A percentile compares a stretch with the other conserved stretches of the same genome.
These are phyloP conservation scores for Phaeotremella fagi DNA, from an alignment of 768 basidiomycete species.

Conservation along the genomic window DNA sequence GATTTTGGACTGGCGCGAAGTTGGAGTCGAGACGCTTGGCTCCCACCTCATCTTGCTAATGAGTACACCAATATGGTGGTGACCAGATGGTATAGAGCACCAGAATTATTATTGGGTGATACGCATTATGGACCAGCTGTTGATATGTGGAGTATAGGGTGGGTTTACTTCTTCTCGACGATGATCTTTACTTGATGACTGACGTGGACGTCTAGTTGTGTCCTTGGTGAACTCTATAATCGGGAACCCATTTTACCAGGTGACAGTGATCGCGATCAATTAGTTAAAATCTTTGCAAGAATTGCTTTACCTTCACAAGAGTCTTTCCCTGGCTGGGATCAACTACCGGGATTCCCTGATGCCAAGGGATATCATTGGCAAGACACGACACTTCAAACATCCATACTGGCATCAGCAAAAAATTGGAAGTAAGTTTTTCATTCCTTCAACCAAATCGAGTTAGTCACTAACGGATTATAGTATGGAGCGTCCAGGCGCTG, in stretches of 20 bases:
- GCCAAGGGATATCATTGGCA: conserved; percentile 29
- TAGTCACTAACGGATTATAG: conserved; percentile 48
- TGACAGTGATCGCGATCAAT: conserved; percentile 81
- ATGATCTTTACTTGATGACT: neutral
- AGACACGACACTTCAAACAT: conserved; percentile 9
- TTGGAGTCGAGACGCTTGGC: conserved; percentile 40
- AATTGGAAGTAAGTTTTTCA: conserved; percentile 28
- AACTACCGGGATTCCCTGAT: conserved; percentile 47
- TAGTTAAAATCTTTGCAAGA: conserved; percentile 81
- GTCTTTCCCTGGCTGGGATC: conserved; percentile 49
- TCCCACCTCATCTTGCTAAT: conserved; percentile 50
- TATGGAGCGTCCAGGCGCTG: conserved; percentile 67
- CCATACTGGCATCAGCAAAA: conserved; percentile 18
- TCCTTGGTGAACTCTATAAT: conserved; percentile 94
- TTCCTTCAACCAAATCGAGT: neutral
- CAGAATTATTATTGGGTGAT: conserved; percentile 85
- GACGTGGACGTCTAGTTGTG: conserved; percentile 59
- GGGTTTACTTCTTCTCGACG: conserved; percentile 37
- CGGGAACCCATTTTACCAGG: conserved; percentile 82
- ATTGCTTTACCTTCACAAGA: conserved; percentile 69
- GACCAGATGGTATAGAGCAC: conserved; percentile 97
- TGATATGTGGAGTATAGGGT: conserved; percentile 98
- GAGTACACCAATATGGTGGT: conserved; percentile 97
- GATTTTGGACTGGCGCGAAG: conserved; percentile 94
- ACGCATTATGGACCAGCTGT: conserved; percentile 87